phyloP scores from a whole-genome alignment of 2,329 filamentous ascomycete species.

The Capronia coronata region DNA sequence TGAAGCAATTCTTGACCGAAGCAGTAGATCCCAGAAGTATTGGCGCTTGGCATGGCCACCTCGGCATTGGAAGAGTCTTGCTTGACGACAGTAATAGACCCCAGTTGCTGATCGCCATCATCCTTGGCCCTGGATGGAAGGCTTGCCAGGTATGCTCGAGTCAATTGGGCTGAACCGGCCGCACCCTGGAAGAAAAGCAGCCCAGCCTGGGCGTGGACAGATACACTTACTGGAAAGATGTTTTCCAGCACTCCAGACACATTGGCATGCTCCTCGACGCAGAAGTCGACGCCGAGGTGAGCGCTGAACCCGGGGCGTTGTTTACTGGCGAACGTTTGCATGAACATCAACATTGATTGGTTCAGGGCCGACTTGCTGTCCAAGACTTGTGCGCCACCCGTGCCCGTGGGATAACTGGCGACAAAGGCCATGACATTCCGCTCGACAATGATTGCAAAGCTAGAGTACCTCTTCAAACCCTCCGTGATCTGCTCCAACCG shows the following conservation, averaged over 20 bases:
- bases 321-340: slow-evolving; percentile 14
- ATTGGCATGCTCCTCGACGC: slow-evolving; percentile 49
- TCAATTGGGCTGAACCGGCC: slow-evolving; percentile 35
- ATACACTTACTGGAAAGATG: slow-evolving; percentile 64
- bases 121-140: slow-evolving; percentile 29
- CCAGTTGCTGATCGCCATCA: slow-evolving; percentile 9
- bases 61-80: not conserved
- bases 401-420: slow-evolving; percentile 55
- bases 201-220: slow-evolving; percentile 61
- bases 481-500: slow-evolving; percentile 63
- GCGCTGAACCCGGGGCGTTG: slow-evolving; percentile 52
- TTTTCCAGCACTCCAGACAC: slow-evolving; percentile 29
- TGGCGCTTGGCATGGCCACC: slow-evolving; percentile 1
- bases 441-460: slow-evolving; percentile 59
- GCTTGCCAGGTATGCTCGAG: slow-evolving; percentile 46
- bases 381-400: slow-evolving; percentile 58
- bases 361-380: slow-evolving; percentile 49
- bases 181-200: slow-evolving; percentile 52
- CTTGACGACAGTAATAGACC: slow-evolving; percentile 8
- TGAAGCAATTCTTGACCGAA: slow-evolving; percentile 57
- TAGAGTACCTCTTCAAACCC: slow-evolving; percentile 58
- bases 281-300: slow-evolving; percentile 66
- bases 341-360: slow-evolving; percentile 56
- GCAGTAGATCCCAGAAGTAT: slow-evolving; percentile 50
- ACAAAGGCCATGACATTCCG: slow-evolving; percentile 61